Conservation (phyloP, 495 filamentous ascomycete species). For the Bombardia bombarda region DNA sequence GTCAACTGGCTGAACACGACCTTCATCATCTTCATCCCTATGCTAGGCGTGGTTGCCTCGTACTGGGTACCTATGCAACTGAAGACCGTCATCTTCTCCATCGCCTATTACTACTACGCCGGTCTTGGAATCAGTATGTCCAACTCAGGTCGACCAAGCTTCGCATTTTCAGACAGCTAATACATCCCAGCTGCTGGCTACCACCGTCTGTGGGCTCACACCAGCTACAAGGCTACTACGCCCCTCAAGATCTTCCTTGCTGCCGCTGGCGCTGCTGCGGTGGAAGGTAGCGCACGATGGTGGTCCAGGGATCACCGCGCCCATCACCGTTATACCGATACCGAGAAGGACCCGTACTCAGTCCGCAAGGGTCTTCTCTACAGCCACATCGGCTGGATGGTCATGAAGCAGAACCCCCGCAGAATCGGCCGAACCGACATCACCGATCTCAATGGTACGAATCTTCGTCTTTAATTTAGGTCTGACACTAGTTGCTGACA, state of each 20-base stretch:
- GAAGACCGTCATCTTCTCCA: constrained; percentile 73
- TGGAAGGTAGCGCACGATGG: constrained; percentile 95
- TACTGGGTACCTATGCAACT: constrained; percentile 72
- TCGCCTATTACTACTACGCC: constrained; percentile 87
- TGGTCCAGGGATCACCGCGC: constrained; percentile 89
- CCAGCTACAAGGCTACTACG: constrained; percentile 81
- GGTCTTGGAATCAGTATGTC: constrained; percentile 78
- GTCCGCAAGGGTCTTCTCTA: constrained; percentile 97
- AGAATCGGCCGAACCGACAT: constrained; percentile 94
- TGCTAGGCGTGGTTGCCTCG: constrained; percentile 66
- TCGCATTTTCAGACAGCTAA: not conserved
- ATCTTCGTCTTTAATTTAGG: no score
- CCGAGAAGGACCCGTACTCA: constrained; percentile 97
- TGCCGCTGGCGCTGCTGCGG: constrained; percentile 84
- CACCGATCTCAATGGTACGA: constrained; percentile 89
- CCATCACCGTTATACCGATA: constrained; percentile 98
- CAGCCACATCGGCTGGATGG: constrained; percentile 91
- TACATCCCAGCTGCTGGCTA: constrained; percentile 47
- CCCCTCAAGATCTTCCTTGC: constrained; percentile 92
- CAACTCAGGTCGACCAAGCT: not conserved
- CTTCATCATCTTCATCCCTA: constrained; percentile 78
- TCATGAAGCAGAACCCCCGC: constrained; percentile 92
- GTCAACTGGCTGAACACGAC: constrained; percentile 91
- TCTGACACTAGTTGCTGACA: no score
- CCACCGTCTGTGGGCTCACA: constrained; percentile 92